Evolutionary conservation across 2,329 filamentous ascomycete genomes (phyloP), one percentile per base, ranked within the genome.

Genomic region (Beauveria caledonica): DNA sequence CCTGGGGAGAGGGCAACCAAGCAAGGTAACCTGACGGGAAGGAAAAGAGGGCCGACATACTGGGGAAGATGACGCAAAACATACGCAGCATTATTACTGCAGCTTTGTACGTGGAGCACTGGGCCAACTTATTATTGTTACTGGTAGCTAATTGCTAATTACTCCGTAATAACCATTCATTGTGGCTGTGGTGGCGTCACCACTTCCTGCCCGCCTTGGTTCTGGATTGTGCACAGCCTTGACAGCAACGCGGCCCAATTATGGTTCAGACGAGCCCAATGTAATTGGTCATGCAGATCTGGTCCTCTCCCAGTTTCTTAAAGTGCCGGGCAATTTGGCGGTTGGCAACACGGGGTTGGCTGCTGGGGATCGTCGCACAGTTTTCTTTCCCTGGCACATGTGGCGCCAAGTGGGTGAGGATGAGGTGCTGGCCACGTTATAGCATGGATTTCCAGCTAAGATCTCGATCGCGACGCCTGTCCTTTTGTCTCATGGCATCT

Each of bases 111-210:
- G 36, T 36, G 33, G 33, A 36, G 33, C 33, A 36, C 33, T 33
- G 11, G 10, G 8, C 2, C n/a, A 25, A 7, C 21, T 25, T n/a
- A n/a, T n/a, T n/a, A 36, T 36, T 13, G 13, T 36, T 36, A 36
- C 11, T 36, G 33, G 33, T 36, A 36, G 33, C 5, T 13, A 36
- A 36, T 36, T 36, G 33, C 11, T 2, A 36, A 36, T 11, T 36
- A n/a, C n/a, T n/a, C n/a, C n/a, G n/a, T n/a, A 36, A 11, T 36
- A 36, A 36, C 33, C 33, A 13, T 36, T 2, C 11, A 36, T 36
- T 36, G 65, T 67, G 65, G 65, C 66, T 65, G 64, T 66, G 63
- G 64, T 69, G 67, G 67, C 68, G 66, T 60, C 11, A 68, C 64
- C 65, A 68, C 51, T 58, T 33, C 45, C 8, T 17, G 19, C 25